Percentiles rank a stretch among this genome's conserved stretches.
These are phyloP conservation scores for Melocanna baccifera DNA, from an alignment of 176 grass and related monocot genomes.

Conservation along the genomic window DNA sequence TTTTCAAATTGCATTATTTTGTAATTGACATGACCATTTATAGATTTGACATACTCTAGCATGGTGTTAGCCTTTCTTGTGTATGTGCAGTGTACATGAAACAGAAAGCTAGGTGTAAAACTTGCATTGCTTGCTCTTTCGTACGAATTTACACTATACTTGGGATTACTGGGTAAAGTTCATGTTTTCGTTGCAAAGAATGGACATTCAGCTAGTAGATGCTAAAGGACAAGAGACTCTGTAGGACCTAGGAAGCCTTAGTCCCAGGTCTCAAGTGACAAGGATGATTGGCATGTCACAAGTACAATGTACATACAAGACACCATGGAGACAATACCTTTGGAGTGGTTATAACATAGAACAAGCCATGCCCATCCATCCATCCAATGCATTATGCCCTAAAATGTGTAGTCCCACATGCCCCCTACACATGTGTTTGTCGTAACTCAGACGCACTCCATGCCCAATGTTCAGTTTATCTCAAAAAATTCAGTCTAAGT, in stretches of 20 bases:
- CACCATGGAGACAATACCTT: background rate
- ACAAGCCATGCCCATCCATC: background rate
- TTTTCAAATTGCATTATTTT: slow-evolving; percentile 18
- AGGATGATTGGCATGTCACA: background rate
- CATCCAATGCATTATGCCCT: background rate
- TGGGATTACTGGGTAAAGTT: background rate
- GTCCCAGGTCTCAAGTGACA: background rate
- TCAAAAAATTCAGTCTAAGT: slow-evolving; percentile 21
- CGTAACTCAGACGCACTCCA: background rate
- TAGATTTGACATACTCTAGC: background rate
- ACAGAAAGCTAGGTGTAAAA: background rate
- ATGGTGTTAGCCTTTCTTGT: background rate
- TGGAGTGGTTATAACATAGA: background rate
- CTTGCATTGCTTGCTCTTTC: background rate
- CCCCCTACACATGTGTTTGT: slow-evolving; percentile 18
- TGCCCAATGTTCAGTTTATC: slow-evolving; percentile 14
- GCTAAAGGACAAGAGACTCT: no score
- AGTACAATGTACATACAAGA: background rate
- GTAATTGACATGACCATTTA: background rate
- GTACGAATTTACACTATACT: background rate
- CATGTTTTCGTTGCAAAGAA: no score
- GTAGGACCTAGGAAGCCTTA: background rate
- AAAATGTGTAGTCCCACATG: background rate
- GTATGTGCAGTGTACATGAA: slow-evolving; percentile 1
- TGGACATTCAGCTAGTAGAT: no score